Evolutionary conservation across 306 rosid genomes (phyloP), one percentile per base, ranked within the genome.

Genomic region (Cicer pinnatifidum): DNA sequence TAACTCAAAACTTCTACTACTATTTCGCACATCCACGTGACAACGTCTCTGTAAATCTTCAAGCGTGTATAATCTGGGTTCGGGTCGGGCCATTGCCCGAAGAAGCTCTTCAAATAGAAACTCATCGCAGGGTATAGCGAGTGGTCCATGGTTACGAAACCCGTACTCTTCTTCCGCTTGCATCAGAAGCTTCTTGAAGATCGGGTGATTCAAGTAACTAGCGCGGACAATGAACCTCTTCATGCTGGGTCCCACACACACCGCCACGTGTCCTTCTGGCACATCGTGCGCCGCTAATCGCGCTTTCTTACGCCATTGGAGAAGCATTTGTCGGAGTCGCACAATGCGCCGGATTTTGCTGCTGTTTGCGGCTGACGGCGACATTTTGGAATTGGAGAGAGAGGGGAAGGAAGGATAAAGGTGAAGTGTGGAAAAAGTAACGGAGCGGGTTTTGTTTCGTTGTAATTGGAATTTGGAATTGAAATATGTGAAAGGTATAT

Each of bases 111-210:
- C 92, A 82, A 94, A 91, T 1, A 82, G 75, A 7, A 80, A 75
- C 76, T 94, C 98, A 69, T 89, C 91, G 82, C 97, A 94, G 1
- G 98, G 98, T 64, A 93, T 83, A 8, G 82, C 76, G 9, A 93
- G 83, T 0, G 96, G 98, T 1, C 98, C 98, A 8, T 82, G 75
- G 87, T 87, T 89, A 45, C 90, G 72, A 75, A 91, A 94, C 1
- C 98, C 98, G 82, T 94, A 94, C 79, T 94, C 97, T 23, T 94
- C 98, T 41, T 91, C 98, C 39, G 97, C 97, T n/a, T 83, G 69
- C 3, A 45, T 60, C 8, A 94, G 92, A 67, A 94, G 96, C 80
- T 75, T 86, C 84, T 82, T 77, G 88, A 94, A 94, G 82, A 94
- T 73, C 3, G 97, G 98, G 71, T 94, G 98, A 83, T 94, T 94